These are phyloP conservation scores for Ophiocordyceps unilateralis DNA, from an alignment of 2,329 filamentous ascomycete species.

Conservation along the genomic window DNA sequence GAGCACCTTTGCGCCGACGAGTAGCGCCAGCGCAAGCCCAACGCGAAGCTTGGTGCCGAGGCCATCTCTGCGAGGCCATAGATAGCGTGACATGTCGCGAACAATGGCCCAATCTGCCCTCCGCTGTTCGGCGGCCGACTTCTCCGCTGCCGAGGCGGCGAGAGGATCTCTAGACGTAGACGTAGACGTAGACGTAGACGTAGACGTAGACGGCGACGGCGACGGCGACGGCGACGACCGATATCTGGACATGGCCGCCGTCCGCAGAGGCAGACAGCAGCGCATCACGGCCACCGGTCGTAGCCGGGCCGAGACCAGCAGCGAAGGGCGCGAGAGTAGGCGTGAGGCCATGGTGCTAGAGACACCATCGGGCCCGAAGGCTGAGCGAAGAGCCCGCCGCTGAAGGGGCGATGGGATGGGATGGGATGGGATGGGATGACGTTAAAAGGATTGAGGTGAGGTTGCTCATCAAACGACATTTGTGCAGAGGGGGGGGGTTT, in stretches of 20 bases:
- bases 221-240: no score
- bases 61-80: slow-evolving; percentile 80
- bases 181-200: no score
- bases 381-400: neutral
- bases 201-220: no score
- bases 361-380: neutral
- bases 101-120: slow-evolving; percentile 98
- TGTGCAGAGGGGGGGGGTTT: neutral
- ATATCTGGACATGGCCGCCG: slow-evolving; percentile 12
- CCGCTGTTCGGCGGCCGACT: slow-evolving; percentile 67
- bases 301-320: slow-evolving; percentile 4
- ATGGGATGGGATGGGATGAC: slow-evolving; percentile 1
- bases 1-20: slow-evolving; percentile 82
- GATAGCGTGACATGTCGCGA: slow-evolving; percentile 88
- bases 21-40: slow-evolving; percentile 61
- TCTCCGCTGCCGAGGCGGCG: slow-evolving; percentile 8
- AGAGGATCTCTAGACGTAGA: no score
- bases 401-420: neutral
- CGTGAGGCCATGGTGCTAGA: slow-evolving; percentile 17
- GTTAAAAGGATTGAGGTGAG: no score
- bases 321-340: slow-evolving; percentile 15
- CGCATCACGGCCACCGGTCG: neutral
- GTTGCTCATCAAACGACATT: no score
- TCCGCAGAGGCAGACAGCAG: slow-evolving; percentile 10
- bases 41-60: slow-evolving; percentile 62